A percentile compares a stretch with the other conserved stretches of the same genome.
Conservation (phyloP, 306 rosid species). For the Mimosa pudica region DNA sequence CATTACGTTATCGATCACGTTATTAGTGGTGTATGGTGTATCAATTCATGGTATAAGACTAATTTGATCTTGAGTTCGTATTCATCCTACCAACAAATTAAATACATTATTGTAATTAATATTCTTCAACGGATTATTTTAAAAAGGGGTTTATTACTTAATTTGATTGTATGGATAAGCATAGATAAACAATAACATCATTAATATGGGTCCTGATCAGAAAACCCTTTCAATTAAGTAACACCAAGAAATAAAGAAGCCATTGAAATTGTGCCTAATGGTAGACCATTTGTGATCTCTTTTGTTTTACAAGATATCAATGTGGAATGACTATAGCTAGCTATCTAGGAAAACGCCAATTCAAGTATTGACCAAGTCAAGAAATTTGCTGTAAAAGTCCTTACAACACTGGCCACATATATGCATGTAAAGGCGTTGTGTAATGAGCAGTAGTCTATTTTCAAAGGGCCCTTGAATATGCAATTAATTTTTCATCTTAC, state of each 20-base stretch:
- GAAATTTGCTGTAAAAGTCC: slow-evolving; percentile 34
- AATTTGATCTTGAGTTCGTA: background rate
- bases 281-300: background rate
- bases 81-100: background rate
- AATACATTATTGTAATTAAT: background rate
- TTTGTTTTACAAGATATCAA: background rate
- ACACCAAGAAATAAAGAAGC: background rate
- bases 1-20: background rate
- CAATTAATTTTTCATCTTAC: slow-evolving; percentile 24
- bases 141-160: background rate
- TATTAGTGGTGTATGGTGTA: too few relatives aligned
- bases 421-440: slow-evolving; percentile 32
- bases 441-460: slow-evolving; percentile 9
- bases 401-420: slow-evolving; percentile 29
- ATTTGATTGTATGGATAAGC: background rate
- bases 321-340: slow-evolving; percentile 23
- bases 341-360: slow-evolving; percentile 26
- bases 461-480: slow-evolving; percentile 26
- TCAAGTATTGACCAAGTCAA: slow-evolving; percentile 22
- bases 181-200: background rate
- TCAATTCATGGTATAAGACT: background rate
- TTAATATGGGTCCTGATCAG: slow-evolving; percentile 5
- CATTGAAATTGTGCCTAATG: slow-evolving; percentile 31
- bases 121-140: background rate
- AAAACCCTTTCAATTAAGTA: background rate